phyloP scores from a whole-genome alignment of 768 basidiomycete species.

The Rhodosporidiobolus odoratus region DNA sequence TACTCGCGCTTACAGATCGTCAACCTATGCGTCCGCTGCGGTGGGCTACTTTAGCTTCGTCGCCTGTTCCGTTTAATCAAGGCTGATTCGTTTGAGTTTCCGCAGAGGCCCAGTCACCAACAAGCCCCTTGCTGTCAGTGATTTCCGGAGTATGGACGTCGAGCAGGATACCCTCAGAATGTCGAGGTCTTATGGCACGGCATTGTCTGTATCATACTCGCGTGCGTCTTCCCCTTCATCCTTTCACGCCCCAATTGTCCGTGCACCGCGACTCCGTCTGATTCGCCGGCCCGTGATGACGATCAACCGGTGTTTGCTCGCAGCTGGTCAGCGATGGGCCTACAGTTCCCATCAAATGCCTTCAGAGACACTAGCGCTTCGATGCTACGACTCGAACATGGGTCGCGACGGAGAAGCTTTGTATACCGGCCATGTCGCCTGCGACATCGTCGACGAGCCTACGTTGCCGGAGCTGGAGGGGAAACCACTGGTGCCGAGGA shows the following conservation, averaged over 20 bases:
- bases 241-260: background rate
- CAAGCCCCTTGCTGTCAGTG: slow-evolving; percentile 19
- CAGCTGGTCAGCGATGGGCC: slow-evolving; percentile 16
- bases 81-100: background rate
- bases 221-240: background rate
- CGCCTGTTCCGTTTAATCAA: background rate
- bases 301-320: background rate
- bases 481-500: slow-evolving; percentile 2
- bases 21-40: slow-evolving; percentile 26
- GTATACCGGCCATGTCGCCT: slow-evolving; percentile 21
- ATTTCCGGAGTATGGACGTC: slow-evolving; percentile 5
- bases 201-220: slow-evolving; percentile 9
- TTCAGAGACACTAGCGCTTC: slow-evolving; percentile 12
- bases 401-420: slow-evolving; percentile 13
- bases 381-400: slow-evolving; percentile 24
- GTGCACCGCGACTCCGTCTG: no score
- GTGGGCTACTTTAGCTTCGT: slow-evolving; percentile 9
- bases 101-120: slow-evolving; percentile 23
- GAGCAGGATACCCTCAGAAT: slow-evolving; percentile 12
- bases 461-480: background rate
- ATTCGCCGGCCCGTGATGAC: no score
- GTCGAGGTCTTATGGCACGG: slow-evolving; percentile 17
- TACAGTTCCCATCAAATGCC: slow-evolving; percentile 26
- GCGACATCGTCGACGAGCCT: slow-evolving; percentile 12
- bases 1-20: slow-evolving; percentile 19